These are phyloP conservation scores for Fraxinus sp. DNA, from an alignment of 305 asterid species.

Conservation along the genomic window DNA sequence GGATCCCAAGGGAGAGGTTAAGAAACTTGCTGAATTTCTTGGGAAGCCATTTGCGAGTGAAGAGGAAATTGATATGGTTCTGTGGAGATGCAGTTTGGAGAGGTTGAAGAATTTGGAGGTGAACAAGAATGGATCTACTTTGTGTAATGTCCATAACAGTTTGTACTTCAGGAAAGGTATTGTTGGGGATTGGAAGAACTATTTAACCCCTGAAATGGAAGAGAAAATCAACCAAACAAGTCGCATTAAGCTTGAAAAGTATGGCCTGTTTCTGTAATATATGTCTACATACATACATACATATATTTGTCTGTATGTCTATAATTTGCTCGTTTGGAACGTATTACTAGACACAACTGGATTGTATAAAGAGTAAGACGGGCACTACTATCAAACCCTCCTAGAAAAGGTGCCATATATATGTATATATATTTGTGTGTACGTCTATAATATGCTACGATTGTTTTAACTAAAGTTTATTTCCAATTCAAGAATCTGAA, in stretches of 20 bases:
- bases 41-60: constrained; percentile 40
- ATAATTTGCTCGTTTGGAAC: neutral
- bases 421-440: no score
- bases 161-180: constrained; percentile 49
- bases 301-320: neutral
- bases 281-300: neutral
- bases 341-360: neutral
- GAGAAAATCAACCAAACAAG: constrained; percentile 19
- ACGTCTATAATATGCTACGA: no score
- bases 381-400: neutral
- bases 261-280: constrained; percentile 1
- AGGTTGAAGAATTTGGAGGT: constrained; percentile 50
- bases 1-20: constrained; percentile 38
- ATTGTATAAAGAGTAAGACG: no score
- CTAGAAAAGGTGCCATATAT: neutral
- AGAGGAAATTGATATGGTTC: constrained; percentile 33
- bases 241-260: constrained; percentile 21
- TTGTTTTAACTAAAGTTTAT: no score
- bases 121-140: constrained; percentile 36
- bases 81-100: constrained; percentile 49
- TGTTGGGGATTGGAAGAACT: constrained; percentile 59
- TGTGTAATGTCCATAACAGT: constrained; percentile 38
- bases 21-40: constrained; percentile 40
- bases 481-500: no score
- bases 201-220: constrained; percentile 39